A percentile compares a stretch with the other conserved stretches of the same genome.
phyloP scores from a whole-genome alignment of 441 rosid genomes.

The Daphne laureola region DNA sequence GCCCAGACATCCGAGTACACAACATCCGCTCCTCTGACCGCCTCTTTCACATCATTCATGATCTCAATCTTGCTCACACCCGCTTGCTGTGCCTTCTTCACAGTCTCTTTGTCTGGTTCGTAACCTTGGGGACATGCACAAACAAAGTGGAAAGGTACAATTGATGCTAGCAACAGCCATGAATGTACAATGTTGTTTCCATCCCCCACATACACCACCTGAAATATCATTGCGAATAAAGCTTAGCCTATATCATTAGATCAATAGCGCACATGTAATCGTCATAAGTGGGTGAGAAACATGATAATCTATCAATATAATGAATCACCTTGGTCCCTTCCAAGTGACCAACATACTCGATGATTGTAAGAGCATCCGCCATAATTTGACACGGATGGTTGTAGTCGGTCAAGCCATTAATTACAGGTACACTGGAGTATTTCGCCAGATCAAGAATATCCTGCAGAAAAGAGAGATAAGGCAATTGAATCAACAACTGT shows the following conservation, averaged over 20 bases:
- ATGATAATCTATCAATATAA: constrained; percentile 1
- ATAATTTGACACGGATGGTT: constrained; percentile 98
- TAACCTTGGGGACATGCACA: constrained; percentile 92
- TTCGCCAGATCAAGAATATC: constrained; percentile 91
- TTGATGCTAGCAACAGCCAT: constrained; percentile 82
- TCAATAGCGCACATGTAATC: not conserved
- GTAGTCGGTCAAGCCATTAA: constrained; percentile 89
- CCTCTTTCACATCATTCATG: constrained; percentile 79
- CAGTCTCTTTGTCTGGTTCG: constrained; percentile 83
- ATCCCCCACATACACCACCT: constrained; percentile 98
- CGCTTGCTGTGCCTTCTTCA: constrained; percentile 59
- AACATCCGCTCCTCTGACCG: constrained; percentile 89
- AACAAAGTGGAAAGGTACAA: constrained; percentile 89
- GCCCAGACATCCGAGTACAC: constrained; percentile 99
- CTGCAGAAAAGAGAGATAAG: constrained; percentile 30
- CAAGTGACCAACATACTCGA: constrained; percentile 75
- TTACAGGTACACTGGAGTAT: constrained; percentile 70
- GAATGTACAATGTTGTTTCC: constrained; percentile 98
- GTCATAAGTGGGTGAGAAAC: not conserved
- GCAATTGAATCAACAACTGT: constrained; percentile 4
- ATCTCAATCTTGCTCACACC: constrained; percentile 95
- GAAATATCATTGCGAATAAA: constrained; percentile 13
- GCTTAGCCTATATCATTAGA: constrained; percentile 4
- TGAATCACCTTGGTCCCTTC: constrained; percentile 81
- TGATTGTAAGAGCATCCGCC: constrained; percentile 98